Evolutionary conservation across 345 rosid species (phyloP).

Genomic region (Pugionium cornutum): DNA sequence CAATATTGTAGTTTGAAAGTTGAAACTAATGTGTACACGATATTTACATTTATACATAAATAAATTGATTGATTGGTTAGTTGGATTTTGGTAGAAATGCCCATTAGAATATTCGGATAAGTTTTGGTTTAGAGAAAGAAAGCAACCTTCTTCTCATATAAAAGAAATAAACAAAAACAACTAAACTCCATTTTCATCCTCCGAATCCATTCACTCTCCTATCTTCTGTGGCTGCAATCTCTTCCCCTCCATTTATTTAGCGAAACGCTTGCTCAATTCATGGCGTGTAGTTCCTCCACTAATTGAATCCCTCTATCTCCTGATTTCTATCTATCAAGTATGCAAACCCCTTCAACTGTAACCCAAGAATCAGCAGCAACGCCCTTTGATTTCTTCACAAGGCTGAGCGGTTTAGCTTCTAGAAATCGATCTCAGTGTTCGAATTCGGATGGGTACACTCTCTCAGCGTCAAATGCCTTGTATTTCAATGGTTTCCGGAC

Average conservation of each 20-base stretch:
- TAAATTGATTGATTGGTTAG: conserved; percentile 30
- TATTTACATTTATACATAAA: conserved; percentile 18
- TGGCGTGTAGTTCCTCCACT: conserved; percentile 4
- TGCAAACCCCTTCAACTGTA: conserved; percentile 68
- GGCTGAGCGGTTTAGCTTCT: conserved; percentile 53
- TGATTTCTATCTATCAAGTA: conserved; percentile 29
- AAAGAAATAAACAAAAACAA: neutral
- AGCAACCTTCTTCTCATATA: neutral
- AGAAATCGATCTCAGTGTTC: conserved; percentile 40
- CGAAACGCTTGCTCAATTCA: conserved; percentile 3
- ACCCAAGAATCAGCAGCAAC: conserved; percentile 58
- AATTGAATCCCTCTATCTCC: conserved; percentile 8
- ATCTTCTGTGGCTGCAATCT: conserved; percentile 29
- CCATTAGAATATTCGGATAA: conserved; percentile 30
- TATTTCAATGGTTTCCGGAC: conserved; percentile 46
- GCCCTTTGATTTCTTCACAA: conserved; percentile 51
- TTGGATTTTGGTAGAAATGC: neutral
- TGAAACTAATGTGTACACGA: too few species aligned
- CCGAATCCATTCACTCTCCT: conserved; percentile 17
- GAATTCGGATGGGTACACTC: conserved; percentile 53
- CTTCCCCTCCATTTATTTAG: neutral
- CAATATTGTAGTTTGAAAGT: too few species aligned
- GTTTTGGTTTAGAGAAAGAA: conserved; percentile 26
- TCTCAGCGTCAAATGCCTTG: conserved; percentile 55
- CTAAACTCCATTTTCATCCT: conserved; percentile 13